Conservation (phyloP, 2,329 filamentous ascomycete genomes). For the Raffaelea arxii region DNA sequence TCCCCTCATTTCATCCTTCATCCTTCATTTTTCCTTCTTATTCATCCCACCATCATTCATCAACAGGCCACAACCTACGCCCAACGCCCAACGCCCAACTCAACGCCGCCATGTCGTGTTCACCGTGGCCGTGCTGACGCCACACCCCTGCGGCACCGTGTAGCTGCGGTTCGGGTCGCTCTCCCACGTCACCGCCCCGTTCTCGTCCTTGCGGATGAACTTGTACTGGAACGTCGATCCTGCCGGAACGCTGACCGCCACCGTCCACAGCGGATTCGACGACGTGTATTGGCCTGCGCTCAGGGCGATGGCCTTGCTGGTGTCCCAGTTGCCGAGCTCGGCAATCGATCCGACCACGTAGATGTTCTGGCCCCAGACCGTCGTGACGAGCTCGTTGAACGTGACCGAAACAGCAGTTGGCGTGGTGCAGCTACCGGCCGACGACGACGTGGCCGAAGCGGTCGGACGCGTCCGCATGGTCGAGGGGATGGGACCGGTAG, state of each 20-base stretch:
- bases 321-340: slow-evolving; percentile 54
- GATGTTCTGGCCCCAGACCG: slow-evolving; percentile 52
- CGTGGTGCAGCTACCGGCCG: not conserved
- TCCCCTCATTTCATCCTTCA: too few species aligned
- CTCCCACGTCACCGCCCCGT: slow-evolving; percentile 55
- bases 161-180: slow-evolving; percentile 42
- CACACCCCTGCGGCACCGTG: slow-evolving; percentile 15
- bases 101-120: slow-evolving; percentile 7
- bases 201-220: slow-evolving; percentile 49
- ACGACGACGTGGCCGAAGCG: slow-evolving; percentile 15
- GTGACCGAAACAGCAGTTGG: slow-evolving; percentile 48
- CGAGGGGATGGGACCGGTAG: slow-evolving; percentile 20
- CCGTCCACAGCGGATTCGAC: slow-evolving; percentile 52
- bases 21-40: too few species aligned
- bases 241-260: slow-evolving; percentile 41
- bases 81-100: too few species aligned
- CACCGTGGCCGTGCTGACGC: slow-evolving; percentile 1
- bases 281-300: slow-evolving; percentile 49
- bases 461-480: slow-evolving; percentile 14
- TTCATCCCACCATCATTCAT: too few species aligned
- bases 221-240: slow-evolving; percentile 56
- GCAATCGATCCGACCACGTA: slow-evolving; percentile 52
- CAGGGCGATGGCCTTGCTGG: slow-evolving; percentile 42
- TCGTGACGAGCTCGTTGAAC: slow-evolving; percentile 50
- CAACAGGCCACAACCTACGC: too few species aligned